Percentiles rank a stretch among this genome's conserved stretches.
These are phyloP conservation scores for Geosmithia flava DNA, from an alignment of 2,329 filamentous ascomycete species.

Conservation along the genomic window DNA sequence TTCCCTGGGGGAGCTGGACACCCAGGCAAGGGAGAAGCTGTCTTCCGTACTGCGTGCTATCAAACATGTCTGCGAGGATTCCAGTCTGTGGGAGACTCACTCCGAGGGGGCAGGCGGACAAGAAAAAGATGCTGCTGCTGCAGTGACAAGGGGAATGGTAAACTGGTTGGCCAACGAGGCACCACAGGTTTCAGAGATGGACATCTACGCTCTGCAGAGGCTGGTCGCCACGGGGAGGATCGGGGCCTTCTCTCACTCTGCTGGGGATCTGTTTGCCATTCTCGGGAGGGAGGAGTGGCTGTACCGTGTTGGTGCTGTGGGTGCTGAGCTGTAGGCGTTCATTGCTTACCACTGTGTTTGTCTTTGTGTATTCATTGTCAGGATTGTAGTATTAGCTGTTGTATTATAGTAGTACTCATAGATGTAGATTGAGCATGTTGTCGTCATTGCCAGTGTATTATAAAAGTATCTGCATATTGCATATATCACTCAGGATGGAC, in stretches of 20 bases:
- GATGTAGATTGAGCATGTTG: too few relatives aligned
- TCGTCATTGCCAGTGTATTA: too few relatives aligned
- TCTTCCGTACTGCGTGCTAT: not conserved
- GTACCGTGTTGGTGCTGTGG: conserved; percentile 5
- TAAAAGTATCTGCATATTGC: too few relatives aligned
- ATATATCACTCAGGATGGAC: too few relatives aligned
- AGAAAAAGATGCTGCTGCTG: not conserved
- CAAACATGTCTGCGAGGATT: not conserved
- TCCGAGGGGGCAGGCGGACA: too few relatives aligned
- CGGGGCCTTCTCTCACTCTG: conserved; percentile 14
- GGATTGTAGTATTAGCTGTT: too few relatives aligned
- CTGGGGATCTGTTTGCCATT: conserved; percentile 16
- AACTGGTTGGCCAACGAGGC: not conserved
- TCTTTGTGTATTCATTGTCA: too few relatives aligned
- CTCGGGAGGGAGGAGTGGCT: conserved; percentile 22
- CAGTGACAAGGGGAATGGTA: not conserved
- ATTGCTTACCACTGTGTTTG: too few relatives aligned
- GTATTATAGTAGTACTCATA: too few relatives aligned
- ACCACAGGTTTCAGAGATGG: not conserved
- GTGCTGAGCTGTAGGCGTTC: not conserved
- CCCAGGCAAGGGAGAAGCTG: not conserved
- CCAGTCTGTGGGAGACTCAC: not conserved
- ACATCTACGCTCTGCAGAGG: not conserved
- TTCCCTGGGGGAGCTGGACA: conserved; percentile 4
- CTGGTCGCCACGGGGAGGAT: conserved; percentile 8